Conservation (phyloP, 805 yeast genomes). For the Pichia gijzeniarum region DNA sequence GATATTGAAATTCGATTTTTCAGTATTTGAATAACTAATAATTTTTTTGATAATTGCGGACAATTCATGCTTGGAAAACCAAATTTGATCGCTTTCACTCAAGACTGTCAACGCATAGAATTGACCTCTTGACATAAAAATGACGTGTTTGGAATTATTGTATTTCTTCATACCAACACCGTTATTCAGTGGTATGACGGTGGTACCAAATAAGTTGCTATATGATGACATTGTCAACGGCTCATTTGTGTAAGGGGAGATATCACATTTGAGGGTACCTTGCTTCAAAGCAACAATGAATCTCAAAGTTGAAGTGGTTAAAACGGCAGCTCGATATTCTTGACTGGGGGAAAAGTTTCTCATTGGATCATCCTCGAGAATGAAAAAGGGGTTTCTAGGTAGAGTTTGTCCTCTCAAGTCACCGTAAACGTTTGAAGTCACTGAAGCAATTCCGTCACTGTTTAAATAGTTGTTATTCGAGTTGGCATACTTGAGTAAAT, state of each 20-base stretch:
- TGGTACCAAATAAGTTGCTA: conserved; percentile 60
- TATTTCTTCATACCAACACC: conserved; percentile 36
- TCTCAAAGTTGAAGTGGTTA: conserved; percentile 60
- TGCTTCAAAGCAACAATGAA: conserved; percentile 55
- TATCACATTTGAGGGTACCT: conserved; percentile 50
- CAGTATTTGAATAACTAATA: conserved; percentile 34
- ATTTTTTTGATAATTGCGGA: conserved; percentile 38
- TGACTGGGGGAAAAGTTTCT: conserved; percentile 54
- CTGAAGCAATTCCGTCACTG: conserved; percentile 37
- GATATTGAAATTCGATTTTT: conserved; percentile 35
- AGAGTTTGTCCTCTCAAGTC: conserved; percentile 59
- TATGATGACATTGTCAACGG: conserved; percentile 67
- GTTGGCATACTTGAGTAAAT: conserved; percentile 41
- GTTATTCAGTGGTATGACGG: conserved; percentile 44
- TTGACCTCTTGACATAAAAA: conserved; percentile 44
- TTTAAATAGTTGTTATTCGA: conserved; percentile 49
- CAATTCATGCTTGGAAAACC: conserved; percentile 50
- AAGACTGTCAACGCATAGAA: conserved; percentile 45
- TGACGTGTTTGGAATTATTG: conserved; percentile 41
- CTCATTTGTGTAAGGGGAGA: conserved; percentile 41
- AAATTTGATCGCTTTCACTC: conserved; percentile 36
- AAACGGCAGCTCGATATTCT: conserved; percentile 58
- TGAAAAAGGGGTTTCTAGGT: conserved; percentile 73
- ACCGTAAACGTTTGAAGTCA: conserved; percentile 55
- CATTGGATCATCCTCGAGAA: conserved; percentile 69